Base-by-base conservation (phyloP, 139 green algal species). In the Tetraselmis striata region DNA sequence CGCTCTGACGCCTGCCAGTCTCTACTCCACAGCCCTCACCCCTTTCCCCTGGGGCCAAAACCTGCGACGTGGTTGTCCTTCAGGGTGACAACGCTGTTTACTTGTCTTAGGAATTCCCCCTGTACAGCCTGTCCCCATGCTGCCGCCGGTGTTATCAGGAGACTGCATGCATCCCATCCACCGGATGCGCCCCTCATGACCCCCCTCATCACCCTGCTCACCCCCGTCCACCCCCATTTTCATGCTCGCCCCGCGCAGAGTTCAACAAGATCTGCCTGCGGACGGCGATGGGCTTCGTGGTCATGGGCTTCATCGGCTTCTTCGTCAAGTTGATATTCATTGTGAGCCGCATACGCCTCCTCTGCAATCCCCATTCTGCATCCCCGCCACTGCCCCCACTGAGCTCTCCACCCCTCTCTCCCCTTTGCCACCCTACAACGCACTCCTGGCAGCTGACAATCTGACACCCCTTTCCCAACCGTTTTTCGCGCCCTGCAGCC, bases 291-390 rank as follows among this genome's bases (percentile, higher is more conserved):
- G 95, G 95, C 31, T 98, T 98, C 80, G 79, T 98, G 18, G 90
- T 98, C 0, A 97, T 98, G 94, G 95, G 95, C 29, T 98, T 98
- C 90, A 96, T 98, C 77, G 95, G 95, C 30, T 98, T 98, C 89
- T 98, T 98, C 80, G 95, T 98, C 26, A 98, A 98, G 90, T 89
- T 98, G 0, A 91, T 98, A 11, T 98, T 97, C 87, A 96, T 97
- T 74, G 92, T 95, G 80, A 93, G 92, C 86, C 28, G 59, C 28
- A 81, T 32, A 5, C 32, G 18, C 23, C 45, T 76, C 1, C 28
- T 22, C n/a, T 31, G 27, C 78, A 81, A 32, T 22, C 45, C n/a
- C 5, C 5, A 1, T 75, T 1, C 29, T 75, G 23, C 31, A 5
- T 77, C 2, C 23, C 45, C 59, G 1, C 28, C 24, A 29, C 30